phyloP scores from a whole-genome alignment of 805 yeast genomes.

The Ogataea naganishii region DNA sequence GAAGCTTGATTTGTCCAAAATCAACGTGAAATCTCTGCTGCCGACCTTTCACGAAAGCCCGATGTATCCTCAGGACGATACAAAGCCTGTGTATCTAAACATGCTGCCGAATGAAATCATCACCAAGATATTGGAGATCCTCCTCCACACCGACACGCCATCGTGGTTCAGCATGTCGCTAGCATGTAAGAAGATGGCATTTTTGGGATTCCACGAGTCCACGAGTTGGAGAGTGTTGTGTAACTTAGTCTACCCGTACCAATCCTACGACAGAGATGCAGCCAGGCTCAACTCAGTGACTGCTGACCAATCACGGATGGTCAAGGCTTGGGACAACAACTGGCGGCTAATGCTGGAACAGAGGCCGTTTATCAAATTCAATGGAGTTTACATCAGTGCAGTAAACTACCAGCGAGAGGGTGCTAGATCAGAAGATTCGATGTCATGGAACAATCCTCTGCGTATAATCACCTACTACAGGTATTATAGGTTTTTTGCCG shows the following conservation, averaged over 20 bases:
- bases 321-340: conserved; percentile 30
- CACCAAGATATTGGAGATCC: conserved; percentile 35
- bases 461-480: conserved; percentile 84
- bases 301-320: conserved; percentile 26
- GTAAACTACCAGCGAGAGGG: conserved; percentile 84
- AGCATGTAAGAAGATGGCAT: conserved; percentile 49
- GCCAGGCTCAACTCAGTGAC: conserved; percentile 27
- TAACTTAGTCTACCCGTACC: conserved; percentile 42
- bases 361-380: conserved; percentile 71
- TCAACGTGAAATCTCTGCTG: conserved; percentile 33
- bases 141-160: conserved; percentile 43
- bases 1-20: conserved; percentile 29
- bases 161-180: conserved; percentile 57
- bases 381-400: conserved; percentile 80
- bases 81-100: conserved; percentile 32
- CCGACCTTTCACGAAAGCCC: conserved; percentile 24
- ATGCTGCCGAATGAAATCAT: conserved; percentile 53
- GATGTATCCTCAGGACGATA: conserved; percentile 19
- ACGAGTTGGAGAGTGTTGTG: conserved; percentile 44
- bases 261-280: conserved; percentile 39
- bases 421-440: conserved; percentile 55
- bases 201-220: conserved; percentile 45
- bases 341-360: conserved; percentile 46
- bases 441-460: conserved; percentile 66
- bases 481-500: conserved; percentile 70